phyloP scores from a whole-genome alignment of 495 filamentous ascomycete genomes.

The Aspergillus sparsus region DNA sequence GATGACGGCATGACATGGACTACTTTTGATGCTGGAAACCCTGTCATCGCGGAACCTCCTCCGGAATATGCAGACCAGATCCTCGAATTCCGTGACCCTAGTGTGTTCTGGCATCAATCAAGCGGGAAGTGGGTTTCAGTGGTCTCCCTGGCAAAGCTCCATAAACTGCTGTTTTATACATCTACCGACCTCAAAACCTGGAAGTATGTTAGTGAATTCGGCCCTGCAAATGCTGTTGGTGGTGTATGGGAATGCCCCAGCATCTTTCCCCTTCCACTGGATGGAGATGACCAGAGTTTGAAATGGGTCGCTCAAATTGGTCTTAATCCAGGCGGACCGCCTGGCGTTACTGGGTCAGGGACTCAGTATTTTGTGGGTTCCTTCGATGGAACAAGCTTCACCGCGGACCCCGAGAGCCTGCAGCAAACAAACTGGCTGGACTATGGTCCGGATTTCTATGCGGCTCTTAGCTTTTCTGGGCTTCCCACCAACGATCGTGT shows the following conservation, averaged over 20 bases:
- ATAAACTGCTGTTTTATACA: conserved; percentile 54
- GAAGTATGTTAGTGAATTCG: conserved; percentile 56
- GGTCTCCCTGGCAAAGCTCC: conserved; percentile 48
- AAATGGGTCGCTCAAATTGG: conserved; percentile 54
- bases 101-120: conserved; percentile 52
- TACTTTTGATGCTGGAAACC: conserved; percentile 52
- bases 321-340: conserved; percentile 59
- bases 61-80: conserved; percentile 32
- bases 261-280: conserved; percentile 40
- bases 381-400: conserved; percentile 41
- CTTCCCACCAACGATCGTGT: conserved; percentile 39
- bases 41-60: conserved; percentile 50
- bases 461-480: conserved; percentile 55
- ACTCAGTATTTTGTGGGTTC: conserved; percentile 40
- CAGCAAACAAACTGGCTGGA: conserved; percentile 52
- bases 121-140: conserved; percentile 54
- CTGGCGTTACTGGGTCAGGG: conserved; percentile 46
- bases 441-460: conserved; percentile 63
- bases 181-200: conserved; percentile 55
- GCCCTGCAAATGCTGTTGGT: conserved; percentile 50
- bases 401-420: conserved; percentile 6
- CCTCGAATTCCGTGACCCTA: conserved; percentile 58
- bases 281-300: conserved; percentile 31
- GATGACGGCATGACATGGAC: conserved; percentile 56
- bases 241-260: conserved; percentile 62